Conservation (phyloP, 441 rosid species). For the Iberis amara region DNA sequence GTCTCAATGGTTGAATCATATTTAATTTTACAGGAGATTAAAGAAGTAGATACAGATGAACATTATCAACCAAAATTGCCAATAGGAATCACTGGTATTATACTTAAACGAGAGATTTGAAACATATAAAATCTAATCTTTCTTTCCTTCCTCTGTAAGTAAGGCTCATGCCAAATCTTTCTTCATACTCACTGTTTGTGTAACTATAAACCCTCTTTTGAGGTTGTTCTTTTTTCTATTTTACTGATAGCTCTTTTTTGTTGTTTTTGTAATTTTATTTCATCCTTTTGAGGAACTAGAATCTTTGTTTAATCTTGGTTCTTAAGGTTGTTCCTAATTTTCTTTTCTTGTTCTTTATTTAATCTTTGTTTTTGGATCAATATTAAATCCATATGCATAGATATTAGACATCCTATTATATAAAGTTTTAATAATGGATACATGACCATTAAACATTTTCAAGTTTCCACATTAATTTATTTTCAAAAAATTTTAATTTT, state of each 20-base stretch:
- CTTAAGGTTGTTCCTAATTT: neutral
- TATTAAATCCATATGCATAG: too few species aligned
- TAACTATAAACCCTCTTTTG: constrained; percentile 15
- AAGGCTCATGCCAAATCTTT: constrained; percentile 25
- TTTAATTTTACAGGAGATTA: constrained; percentile 61
- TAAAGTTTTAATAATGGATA: neutral
- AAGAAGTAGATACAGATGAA: constrained; percentile 88
- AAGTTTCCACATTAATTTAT: too few species aligned
- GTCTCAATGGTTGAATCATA: neutral
- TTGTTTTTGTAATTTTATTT: constrained; percentile 24
- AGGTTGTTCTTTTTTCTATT: neutral
- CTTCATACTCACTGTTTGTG: constrained; percentile 16
- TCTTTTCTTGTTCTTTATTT: too few species aligned
- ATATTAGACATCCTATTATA: too few species aligned
- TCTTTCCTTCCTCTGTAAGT: constrained; percentile 29
- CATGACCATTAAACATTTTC: neutral
- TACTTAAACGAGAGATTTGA: constrained; percentile 42
- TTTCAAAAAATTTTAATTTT: too few species aligned
- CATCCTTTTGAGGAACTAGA: constrained; percentile 19
- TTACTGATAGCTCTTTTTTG: constrained; percentile 7
- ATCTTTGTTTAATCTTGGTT: constrained; percentile 5
- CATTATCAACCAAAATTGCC: constrained; percentile 67
- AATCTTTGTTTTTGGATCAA: too few species aligned
- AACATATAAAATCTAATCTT: neutral
- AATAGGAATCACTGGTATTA: constrained; percentile 44